Percentiles rank a stretch among this genome's conserved stretches.
Evolutionary conservation across 768 basidiomycete genomes (phyloP).

Genomic region (Tylopilus balloui): DNA sequence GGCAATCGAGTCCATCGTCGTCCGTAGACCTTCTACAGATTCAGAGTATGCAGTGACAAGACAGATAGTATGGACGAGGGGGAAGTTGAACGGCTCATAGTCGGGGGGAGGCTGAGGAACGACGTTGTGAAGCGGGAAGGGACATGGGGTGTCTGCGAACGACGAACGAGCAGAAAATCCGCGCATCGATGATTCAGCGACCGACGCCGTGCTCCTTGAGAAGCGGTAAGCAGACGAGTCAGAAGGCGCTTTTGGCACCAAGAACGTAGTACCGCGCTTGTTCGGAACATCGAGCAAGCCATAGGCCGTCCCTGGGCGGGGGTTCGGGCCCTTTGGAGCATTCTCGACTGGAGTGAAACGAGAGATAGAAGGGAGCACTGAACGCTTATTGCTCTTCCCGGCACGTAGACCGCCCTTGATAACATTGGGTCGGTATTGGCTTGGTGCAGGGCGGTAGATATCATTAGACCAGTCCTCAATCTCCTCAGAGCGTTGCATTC

Average conservation of each 20-base stretch:
- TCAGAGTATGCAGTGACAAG: conserved; percentile 99
- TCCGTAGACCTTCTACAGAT: conserved; percentile 91
- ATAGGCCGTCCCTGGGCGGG: conserved; percentile 59
- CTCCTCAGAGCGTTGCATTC: conserved; percentile 82
- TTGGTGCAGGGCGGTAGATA: conserved; percentile 91
- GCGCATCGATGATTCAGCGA: conserved; percentile 42
- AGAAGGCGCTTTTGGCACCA: conserved; percentile 46
- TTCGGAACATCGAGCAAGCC: conserved; percentile 62
- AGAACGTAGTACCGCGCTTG: conserved; percentile 57
- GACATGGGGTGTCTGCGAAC: conserved; percentile 71
- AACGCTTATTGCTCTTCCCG: conserved; percentile 49
- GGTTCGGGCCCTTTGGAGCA: conserved; percentile 45
- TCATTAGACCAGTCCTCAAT: conserved; percentile 97
- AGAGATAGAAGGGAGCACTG: conserved; percentile 62
- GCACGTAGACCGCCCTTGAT: conserved; percentile 58
- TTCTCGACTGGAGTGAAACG: conserved; percentile 74
- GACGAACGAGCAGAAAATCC: conserved; percentile 39
- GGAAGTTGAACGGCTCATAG: conserved; percentile 94
- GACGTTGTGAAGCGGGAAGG: conserved; percentile 88
- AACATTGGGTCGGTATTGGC: conserved; percentile 86
- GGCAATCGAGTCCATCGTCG: conserved; percentile 96
- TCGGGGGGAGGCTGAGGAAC: conserved; percentile 90
- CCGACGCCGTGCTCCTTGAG: conserved; percentile 80
- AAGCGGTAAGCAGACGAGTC: conserved; percentile 66
- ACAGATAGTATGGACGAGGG: conserved; percentile 88